These are phyloP conservation scores for Backusella westeae DNA, from an alignment of 192 early-diverging fungal species.

Conservation along the genomic window DNA sequence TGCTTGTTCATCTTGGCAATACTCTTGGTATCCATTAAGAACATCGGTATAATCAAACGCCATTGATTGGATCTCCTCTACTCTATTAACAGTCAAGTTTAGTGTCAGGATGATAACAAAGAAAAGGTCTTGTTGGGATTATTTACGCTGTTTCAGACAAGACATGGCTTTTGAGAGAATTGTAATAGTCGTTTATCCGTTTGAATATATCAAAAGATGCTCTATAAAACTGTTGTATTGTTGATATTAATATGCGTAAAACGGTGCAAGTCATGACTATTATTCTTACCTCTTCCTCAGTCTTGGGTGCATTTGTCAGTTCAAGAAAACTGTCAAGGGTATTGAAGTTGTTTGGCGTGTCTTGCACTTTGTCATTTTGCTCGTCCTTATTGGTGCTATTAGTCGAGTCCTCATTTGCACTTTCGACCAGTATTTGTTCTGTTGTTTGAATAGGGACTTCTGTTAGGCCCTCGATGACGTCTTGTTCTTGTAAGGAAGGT, in stretches of 20 bases:
- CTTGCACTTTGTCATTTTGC: no score
- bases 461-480: no score
- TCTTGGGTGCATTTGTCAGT: not conserved
- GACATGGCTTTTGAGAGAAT: not conserved
- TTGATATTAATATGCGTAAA: not conserved
- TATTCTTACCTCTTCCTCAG: not conserved
- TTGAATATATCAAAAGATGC: not conserved
- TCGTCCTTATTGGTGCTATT: no score
- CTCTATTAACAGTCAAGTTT: not conserved
- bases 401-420: no score
- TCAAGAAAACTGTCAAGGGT: not conserved
- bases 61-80: not conserved
- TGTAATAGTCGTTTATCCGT: not conserved
- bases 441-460: no score
- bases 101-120: no score
- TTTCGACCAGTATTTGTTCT: no score
- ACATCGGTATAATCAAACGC: not conserved
- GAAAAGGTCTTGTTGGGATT: no score
- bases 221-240: not conserved
- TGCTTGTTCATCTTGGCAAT: not conserved
- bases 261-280: not conserved
- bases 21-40: not conserved
- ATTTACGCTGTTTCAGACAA: not conserved
- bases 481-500: not conserved
- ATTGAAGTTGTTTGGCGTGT: not conserved